Evolutionary conservation across 176 grass and related monocot species (phyloP), one percentile per base, ranked within the genome.

Genomic region (Hsuehochloa calcarea): DNA sequence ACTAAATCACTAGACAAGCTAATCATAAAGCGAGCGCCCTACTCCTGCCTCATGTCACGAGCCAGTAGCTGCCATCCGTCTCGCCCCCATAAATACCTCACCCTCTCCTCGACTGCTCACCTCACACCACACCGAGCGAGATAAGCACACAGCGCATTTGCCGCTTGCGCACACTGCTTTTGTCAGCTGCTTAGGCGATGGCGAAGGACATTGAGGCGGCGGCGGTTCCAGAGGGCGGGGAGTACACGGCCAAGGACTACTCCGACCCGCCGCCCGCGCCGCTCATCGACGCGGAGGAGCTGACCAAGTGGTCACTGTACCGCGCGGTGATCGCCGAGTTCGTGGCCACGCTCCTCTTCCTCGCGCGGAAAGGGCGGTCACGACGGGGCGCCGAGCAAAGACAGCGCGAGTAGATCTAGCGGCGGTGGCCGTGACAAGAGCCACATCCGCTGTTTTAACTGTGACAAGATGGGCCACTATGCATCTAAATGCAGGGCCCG

Each of bases 251-350:
- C 23, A 97, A 94, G 87, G 95, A 97, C 90, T 97, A 97, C 92
- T 20, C 71, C 1, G 94, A 97, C 67, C 92, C 94, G 22, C 92
- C 94, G 23, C 94, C 92, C 15, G 92, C 90, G 22, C 67, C 90
- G 17, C 77, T 97, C n/a, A 66, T 97, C 62, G 95, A 97, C 81
- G 65, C 73, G 11, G 84, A 91, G 78, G 95, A 97, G 89, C 87
- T 97, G 63, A 86, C 82, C 52, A 92, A 88, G 83, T 97, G 95
- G 95, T 97, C 95, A 2, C 87, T 97, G 65, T 97, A 97, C 86
- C 77, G 95, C 43, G 92, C 92, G 50, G 92, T 85, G 61, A 97
- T 97, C 78, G 95, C 90, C 15, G 95, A 97, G 95, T 97, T 97
- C 80, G 71, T 97, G 44, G 92, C 95, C 0, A 97, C 95, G 70